Evolutionary conservation across 2,329 filamentous ascomycete species (phyloP).

Genomic region (Trichophyton benhamiae): DNA sequence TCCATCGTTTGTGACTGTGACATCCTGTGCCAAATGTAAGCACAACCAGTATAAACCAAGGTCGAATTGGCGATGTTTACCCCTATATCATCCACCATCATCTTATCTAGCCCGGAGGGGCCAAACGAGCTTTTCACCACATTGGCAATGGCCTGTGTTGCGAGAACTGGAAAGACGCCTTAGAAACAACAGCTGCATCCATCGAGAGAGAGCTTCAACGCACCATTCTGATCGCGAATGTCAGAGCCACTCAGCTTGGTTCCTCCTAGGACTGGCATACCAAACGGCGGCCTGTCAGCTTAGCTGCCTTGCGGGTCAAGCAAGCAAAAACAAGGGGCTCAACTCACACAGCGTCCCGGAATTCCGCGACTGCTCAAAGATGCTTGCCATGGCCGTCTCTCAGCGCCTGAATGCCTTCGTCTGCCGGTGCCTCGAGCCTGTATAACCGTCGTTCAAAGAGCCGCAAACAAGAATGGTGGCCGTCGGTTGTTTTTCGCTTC

Average conservation of each 20-base stretch:
- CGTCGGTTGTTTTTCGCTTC: not conserved
- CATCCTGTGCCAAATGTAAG: conserved; percentile 50
- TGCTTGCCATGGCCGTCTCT: conserved; percentile 60
- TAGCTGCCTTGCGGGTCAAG: conserved; percentile 7
- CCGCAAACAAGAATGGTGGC: not conserved
- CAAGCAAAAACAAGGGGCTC: not conserved
- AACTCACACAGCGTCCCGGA: conserved; percentile 71
- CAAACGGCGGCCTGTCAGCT: conserved; percentile 23
- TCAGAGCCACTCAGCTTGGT: conserved; percentile 95
- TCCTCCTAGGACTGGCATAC: conserved; percentile 65
- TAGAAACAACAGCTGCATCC: not conserved
- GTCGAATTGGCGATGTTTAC: conserved; percentile 37
- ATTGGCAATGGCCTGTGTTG: conserved; percentile 95
- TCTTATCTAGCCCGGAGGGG: conserved; percentile 94
- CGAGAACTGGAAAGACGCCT: conserved; percentile 52
- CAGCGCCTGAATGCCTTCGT: not conserved
- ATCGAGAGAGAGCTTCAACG: conserved; percentile 20
- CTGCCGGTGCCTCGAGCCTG: not conserved
- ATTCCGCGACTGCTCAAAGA: conserved; percentile 91
- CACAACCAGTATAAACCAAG: conserved; percentile 10
- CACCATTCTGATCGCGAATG: conserved; percentile 93
- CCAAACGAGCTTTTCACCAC: conserved; percentile 98
- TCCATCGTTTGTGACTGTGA: conserved; percentile 97
- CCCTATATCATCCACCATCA: conserved; percentile 99
- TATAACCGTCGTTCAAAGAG: not conserved